A percentile compares a stretch with the other conserved stretches of the same genome.
Evolutionary conservation across 1,284 basidiomycete genomes (phyloP).

Genomic region (Coniferiporia sulphurascens): DNA sequence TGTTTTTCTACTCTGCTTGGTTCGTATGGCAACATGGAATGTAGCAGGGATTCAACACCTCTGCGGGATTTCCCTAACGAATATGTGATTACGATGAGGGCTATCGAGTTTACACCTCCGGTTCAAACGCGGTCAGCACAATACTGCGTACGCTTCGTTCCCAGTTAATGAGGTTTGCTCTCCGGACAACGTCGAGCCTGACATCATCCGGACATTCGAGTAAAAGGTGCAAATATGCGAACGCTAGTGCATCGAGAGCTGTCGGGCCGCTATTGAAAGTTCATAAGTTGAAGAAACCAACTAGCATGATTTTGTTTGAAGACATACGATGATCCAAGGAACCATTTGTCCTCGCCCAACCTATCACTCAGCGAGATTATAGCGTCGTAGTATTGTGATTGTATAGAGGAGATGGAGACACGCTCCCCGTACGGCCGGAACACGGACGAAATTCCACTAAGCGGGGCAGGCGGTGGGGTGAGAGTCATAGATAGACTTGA

Average conservation of each 20-base stretch:
- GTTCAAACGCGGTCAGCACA: slow-evolving; percentile 45
- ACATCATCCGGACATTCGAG: slow-evolving; percentile 44
- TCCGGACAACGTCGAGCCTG: slow-evolving; percentile 60
- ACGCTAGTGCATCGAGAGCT: slow-evolving; percentile 69
- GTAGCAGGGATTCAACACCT: no score
- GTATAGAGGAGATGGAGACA: slow-evolving; percentile 43
- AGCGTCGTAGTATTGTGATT: slow-evolving; percentile 63
- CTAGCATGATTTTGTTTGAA: neutral
- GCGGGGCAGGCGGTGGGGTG: slow-evolving; percentile 59
- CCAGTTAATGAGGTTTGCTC: slow-evolving; percentile 73
- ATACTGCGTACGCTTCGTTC: slow-evolving; percentile 60
- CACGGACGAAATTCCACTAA: slow-evolving; percentile 60
- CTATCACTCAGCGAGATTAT: slow-evolving; percentile 67
- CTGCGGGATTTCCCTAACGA: no score
- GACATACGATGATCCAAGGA: slow-evolving; percentile 66
- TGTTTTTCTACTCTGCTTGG: no score
- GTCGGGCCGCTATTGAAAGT: slow-evolving; percentile 53
- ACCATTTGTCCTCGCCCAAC: slow-evolving; percentile 70
- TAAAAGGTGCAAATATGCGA: slow-evolving; percentile 70
- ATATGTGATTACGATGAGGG: no score
- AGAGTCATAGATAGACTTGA: slow-evolving; percentile 27
- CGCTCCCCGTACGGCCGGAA: slow-evolving; percentile 56
- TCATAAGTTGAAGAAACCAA: slow-evolving; percentile 9
- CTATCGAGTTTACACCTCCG: neutral
- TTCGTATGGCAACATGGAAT: no score